A percentile compares a stretch with the other conserved stretches of the same genome.
phyloP scores from a whole-genome alignment of 768 basidiomycete genomes.

The Rubroboletus pulcherrimus region DNA sequence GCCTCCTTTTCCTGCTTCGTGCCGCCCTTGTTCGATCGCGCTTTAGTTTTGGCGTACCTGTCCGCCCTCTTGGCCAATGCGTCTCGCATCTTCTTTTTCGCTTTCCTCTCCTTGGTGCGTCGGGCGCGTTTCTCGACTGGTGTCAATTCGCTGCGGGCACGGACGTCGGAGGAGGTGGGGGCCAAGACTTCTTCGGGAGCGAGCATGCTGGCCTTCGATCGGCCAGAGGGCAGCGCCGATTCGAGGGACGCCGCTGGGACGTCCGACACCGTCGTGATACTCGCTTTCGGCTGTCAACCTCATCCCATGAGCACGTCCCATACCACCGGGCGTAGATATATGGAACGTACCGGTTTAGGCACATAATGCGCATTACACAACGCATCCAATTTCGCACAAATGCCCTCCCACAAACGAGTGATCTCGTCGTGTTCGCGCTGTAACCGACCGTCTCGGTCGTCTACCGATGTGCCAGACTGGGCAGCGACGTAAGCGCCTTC shows the following conservation, averaged over 20 bases:
- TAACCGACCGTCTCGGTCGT: slow-evolving; percentile 87
- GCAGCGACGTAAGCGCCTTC: slow-evolving; percentile 84
- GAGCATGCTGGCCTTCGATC: slow-evolving; percentile 72
- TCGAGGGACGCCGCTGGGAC: slow-evolving; percentile 79
- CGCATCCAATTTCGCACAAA: slow-evolving; percentile 87
- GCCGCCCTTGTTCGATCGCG: slow-evolving; percentile 38
- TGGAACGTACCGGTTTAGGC: slow-evolving; percentile 75
- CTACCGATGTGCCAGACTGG: slow-evolving; percentile 48
- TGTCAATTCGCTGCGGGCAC: slow-evolving; percentile 76
- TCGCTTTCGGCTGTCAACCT: slow-evolving; percentile 71
- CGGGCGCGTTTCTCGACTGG: slow-evolving; percentile 76
- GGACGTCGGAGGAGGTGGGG: slow-evolving; percentile 50
- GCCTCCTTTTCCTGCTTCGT: slow-evolving; percentile 82
- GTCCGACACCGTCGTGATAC: slow-evolving; percentile 81
- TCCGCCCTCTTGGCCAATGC: slow-evolving; percentile 60
- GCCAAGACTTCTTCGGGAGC: slow-evolving; percentile 92
- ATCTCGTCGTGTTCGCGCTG: slow-evolving; percentile 88
- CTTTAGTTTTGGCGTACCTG: slow-evolving; percentile 46
- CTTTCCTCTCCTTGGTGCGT: slow-evolving; percentile 66
- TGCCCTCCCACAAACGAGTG: slow-evolving; percentile 75
- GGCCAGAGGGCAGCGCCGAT: slow-evolving; percentile 83
- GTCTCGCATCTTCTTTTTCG: slow-evolving; percentile 64
- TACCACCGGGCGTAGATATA: background rate
- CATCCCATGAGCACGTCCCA: background rate
- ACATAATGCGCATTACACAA: slow-evolving; percentile 93